Evolutionary conservation across 2,329 filamentous ascomycete genomes (phyloP), one percentile per base, ranked within the genome.

Genomic region (Aspergillus texensis): DNA sequence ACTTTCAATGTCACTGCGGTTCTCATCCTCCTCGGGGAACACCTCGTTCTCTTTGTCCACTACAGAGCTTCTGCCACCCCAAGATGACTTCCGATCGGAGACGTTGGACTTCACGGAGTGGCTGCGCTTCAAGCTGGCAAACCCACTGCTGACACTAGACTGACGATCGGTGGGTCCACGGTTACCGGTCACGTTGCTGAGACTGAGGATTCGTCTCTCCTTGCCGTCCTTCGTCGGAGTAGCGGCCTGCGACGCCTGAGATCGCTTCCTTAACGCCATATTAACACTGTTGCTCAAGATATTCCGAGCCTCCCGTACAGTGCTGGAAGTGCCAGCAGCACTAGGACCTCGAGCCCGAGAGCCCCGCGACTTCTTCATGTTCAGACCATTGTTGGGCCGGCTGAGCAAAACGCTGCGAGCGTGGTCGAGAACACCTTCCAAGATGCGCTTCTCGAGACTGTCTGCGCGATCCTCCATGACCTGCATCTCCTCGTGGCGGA

Each of bases 341-440:
- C 78, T 80, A 48, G 71, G 69, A 34, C 77, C 74, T 43, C 74
- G 74, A 60, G 70, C 70, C 64, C 69, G 77, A 58, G 81, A 78
- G 64, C 79, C 84, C 39, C 82, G 79, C 39, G 84, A 80, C 21
- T 84, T 80, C 68, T 84, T 85, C 61, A 85, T 77, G 66, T 79
- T 83, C 82, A 85, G 82, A 68, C 74, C 75, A 73, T 60, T 86
- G 81, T 80, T 92, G 90, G 68, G 88, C 83, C 82, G 76, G 50
- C 95, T 91, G 62, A 98, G 86, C n/a, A 97, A 84, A 30, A 94
- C 89, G 8, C 75, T 77, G 54, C 94, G 91, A 24, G 94, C 97
- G 76, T 98, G 94, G 71, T 98, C 94, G 81, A 99, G 96, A 66
- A 98, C 92, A 30, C 94, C 94, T 68, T 98, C 94, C 36, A 99